Percentiles rank a stretch among this genome's conserved stretches.
phyloP scores from a whole-genome alignment of 163 green algal species.

The Chloroidium sp. region DNA sequence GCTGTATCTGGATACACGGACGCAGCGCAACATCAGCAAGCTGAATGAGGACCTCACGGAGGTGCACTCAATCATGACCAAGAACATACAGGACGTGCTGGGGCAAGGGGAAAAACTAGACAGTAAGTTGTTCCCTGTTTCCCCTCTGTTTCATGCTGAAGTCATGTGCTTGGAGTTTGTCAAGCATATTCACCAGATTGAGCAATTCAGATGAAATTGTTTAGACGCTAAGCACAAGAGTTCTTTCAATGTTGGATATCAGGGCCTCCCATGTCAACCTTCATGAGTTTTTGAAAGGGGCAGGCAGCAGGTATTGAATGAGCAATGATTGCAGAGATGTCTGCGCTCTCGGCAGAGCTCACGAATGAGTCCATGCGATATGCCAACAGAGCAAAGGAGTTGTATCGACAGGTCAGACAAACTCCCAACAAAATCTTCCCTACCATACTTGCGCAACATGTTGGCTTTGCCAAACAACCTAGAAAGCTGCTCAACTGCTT shows the following conservation, averaged over 20 bases:
- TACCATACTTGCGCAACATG: background rate
- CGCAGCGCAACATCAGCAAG: conserved; percentile 91
- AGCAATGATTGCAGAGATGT: conserved; percentile 55
- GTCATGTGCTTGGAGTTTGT: background rate
- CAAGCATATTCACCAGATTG: too few species aligned
- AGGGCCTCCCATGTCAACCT: background rate
- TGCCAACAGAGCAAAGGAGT: conserved; percentile 56
- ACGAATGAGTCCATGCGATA: conserved; percentile 71
- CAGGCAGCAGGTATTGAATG: background rate
- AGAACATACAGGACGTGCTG: conserved; percentile 97
- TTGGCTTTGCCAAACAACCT: background rate
- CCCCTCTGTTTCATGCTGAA: background rate
- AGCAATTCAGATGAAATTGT: background rate
- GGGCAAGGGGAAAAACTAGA: conserved; percentile 94
- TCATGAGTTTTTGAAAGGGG: background rate
- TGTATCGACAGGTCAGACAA: conserved; percentile 61
- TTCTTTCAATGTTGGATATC: background rate
- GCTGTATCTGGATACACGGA: conserved; percentile 93
- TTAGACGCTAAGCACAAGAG: background rate
- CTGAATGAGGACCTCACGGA: conserved; percentile 92
- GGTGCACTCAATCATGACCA: conserved; percentile 96
- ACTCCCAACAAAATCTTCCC: background rate
- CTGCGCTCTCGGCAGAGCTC: conserved; percentile 64
- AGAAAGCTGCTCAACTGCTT: background rate
- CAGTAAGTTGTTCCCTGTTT: conserved; percentile 45